These are phyloP conservation scores for Chrysanthemum makinoi DNA, from an alignment of 129 eudicot species.

Conservation along the genomic window DNA sequence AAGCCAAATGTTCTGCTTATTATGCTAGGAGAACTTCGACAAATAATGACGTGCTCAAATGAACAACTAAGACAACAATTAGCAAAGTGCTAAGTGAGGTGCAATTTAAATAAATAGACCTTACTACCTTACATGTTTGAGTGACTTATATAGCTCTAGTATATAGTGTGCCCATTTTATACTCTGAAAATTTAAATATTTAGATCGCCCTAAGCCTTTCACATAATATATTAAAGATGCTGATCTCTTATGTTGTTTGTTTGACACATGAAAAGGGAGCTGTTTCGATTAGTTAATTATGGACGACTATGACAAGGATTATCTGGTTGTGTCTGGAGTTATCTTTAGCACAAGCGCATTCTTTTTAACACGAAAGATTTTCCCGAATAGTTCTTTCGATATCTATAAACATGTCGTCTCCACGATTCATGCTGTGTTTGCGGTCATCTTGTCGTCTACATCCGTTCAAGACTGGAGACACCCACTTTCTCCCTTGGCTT, in stretches of 20 bases:
- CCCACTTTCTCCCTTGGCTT: constrained; percentile 84
- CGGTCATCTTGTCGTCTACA: constrained; percentile 50
- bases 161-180: too few species aligned
- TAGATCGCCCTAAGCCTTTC: too few species aligned
- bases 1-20: too few species aligned
- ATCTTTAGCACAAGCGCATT: constrained; percentile 67
- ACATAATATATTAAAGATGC: too few species aligned
- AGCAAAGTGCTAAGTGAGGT: too few species aligned
- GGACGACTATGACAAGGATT: constrained; percentile 49
- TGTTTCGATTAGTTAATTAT: constrained; percentile 14
- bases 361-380: constrained; percentile 46
- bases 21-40: too few species aligned
- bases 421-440: constrained; percentile 63
- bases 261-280: constrained; percentile 1
- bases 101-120: too few species aligned
- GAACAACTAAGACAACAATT: too few species aligned
- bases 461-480: constrained; percentile 83
- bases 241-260: constrained; percentile 3
- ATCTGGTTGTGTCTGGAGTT: constrained; percentile 46
- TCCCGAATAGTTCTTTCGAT: constrained; percentile 70
- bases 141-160: too few species aligned
- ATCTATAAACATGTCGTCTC: constrained; percentile 83
- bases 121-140: too few species aligned
- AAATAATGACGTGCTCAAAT: too few species aligned
- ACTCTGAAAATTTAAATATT: too few species aligned